These are phyloP conservation scores for Cladochytrium tenue DNA, from an alignment of 371 early-diverging fungal genomes.

Conservation along the genomic window DNA sequence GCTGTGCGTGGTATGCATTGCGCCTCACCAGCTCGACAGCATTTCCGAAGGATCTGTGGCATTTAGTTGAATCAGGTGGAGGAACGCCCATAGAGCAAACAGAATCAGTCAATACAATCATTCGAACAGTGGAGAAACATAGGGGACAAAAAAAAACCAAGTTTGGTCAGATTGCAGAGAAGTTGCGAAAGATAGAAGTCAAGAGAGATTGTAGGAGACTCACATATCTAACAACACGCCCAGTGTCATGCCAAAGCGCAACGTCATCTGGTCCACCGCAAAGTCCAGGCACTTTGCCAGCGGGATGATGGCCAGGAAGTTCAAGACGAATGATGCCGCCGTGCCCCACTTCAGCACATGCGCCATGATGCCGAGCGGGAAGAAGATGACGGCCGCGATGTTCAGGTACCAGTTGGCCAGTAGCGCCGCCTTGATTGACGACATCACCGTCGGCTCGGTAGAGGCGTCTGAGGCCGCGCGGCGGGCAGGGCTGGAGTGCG, in stretches of 20 bases:
- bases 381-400: slow-evolving; percentile 61
- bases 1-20: no score
- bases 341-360: slow-evolving; percentile 58
- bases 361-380: slow-evolving; percentile 75
- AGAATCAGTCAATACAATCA: no score
- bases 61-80: no score
- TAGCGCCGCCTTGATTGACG: slow-evolving; percentile 25
- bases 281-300: slow-evolving; percentile 75
- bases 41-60: slow-evolving; percentile 68
- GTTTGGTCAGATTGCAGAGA: no score
- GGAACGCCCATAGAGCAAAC: neutral
- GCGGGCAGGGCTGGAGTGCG: no score
- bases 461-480: no score
- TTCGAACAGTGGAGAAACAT: no score
- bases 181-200: no score
- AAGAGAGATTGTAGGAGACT: no score
- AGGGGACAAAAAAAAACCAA: no score
- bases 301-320: slow-evolving; percentile 89
- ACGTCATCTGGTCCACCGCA: slow-evolving; percentile 67
- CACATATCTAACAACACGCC: slow-evolving; percentile 56
- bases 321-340: slow-evolving; percentile 61
- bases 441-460: neutral
- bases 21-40: slow-evolving; percentile 72
- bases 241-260: slow-evolving; percentile 62
- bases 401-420: slow-evolving; percentile 29